phyloP scores from a whole-genome alignment of 805 yeast species.

The Myxozyma mucilagina region DNA sequence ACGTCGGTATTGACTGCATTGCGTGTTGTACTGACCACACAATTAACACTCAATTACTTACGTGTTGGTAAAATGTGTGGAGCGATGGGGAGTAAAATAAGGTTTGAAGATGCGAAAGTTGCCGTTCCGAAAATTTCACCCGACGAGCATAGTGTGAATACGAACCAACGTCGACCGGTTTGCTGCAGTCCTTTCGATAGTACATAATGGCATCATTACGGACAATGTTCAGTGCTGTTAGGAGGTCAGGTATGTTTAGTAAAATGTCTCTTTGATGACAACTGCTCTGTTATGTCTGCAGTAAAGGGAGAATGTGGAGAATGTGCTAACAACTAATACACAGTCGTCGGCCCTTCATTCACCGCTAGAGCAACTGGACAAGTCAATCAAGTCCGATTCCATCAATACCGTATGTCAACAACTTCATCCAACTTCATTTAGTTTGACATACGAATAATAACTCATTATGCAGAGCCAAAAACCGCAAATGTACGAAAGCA shows the following conservation, averaged over 20 bases:
- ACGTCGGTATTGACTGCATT: background rate
- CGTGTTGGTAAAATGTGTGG: background rate
- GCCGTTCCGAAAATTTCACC: slow-evolving; percentile 7
- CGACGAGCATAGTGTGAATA: background rate
- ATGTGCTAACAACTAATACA: background rate
- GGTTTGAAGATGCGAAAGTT: background rate
- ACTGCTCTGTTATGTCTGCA: background rate
- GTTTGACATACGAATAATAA: background rate
- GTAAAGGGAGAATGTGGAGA: background rate
- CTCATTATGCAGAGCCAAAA: slow-evolving; percentile 51
- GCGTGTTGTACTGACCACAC: background rate
- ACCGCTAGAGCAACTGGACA: slow-evolving; percentile 4
- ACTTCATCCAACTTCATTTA: background rate
- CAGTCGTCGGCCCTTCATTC: background rate
- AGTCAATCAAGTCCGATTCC: slow-evolving; percentile 29
- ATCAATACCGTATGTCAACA: slow-evolving; percentile 46
- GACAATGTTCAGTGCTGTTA: slow-evolving; percentile 13
- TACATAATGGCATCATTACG: slow-evolving; percentile 12
- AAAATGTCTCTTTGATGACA: background rate
- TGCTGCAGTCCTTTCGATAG: background rate
- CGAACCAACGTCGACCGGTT: background rate
- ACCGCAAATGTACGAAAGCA: slow-evolving; percentile 68
- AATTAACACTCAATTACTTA: background rate
- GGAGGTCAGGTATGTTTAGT: slow-evolving; percentile 21
- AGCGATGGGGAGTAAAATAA: background rate